These are phyloP conservation scores for Vitis rupestris DNA, from an alignment of 164 flowering plant genomes.

Conservation along the genomic window DNA sequence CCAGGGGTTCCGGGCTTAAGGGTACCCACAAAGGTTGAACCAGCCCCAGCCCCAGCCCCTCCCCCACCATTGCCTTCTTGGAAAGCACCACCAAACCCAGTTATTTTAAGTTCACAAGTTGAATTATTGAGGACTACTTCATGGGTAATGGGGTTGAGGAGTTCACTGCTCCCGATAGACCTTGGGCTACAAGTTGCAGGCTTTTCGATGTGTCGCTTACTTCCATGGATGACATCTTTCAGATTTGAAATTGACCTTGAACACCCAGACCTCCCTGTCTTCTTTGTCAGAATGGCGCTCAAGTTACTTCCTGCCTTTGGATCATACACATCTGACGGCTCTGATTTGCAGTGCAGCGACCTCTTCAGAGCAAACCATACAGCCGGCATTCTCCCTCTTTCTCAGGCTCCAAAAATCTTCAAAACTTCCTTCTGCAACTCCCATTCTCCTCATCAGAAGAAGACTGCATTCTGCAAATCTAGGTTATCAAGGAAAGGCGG, in stretches of 20 bases:
- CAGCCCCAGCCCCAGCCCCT: background rate
- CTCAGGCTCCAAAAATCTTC: background rate
- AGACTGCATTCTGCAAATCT: background rate
- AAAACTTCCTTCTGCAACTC: background rate
- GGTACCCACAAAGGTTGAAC: constrained; percentile 16
- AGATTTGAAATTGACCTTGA: constrained; percentile 36
- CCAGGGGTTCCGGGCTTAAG: constrained; percentile 16
- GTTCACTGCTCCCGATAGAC: constrained; percentile 29
- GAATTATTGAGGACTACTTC: constrained; percentile 24
- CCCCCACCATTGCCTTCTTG: constrained; percentile 1
- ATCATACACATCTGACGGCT: constrained; percentile 22
- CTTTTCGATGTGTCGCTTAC: constrained; percentile 22
- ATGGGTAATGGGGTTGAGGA: constrained; percentile 26
- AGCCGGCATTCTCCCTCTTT: constrained; percentile 17
- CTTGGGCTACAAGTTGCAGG: constrained; percentile 27
- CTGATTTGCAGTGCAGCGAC: constrained; percentile 29
- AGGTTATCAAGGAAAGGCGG: background rate
- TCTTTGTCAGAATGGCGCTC: constrained; percentile 4
- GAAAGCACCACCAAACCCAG: constrained; percentile 7
- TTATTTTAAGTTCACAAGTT: constrained; percentile 26
- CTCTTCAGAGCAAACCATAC: constrained; percentile 30
- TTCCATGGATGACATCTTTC: constrained; percentile 26
- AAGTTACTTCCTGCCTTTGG: constrained; percentile 5
- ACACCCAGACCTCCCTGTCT: constrained; percentile 21
- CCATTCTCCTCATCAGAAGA: background rate